Base-by-base conservation (phyloP, 2,329 filamentous ascomycete species). In the Drechslerella stenobrocha region DNA sequence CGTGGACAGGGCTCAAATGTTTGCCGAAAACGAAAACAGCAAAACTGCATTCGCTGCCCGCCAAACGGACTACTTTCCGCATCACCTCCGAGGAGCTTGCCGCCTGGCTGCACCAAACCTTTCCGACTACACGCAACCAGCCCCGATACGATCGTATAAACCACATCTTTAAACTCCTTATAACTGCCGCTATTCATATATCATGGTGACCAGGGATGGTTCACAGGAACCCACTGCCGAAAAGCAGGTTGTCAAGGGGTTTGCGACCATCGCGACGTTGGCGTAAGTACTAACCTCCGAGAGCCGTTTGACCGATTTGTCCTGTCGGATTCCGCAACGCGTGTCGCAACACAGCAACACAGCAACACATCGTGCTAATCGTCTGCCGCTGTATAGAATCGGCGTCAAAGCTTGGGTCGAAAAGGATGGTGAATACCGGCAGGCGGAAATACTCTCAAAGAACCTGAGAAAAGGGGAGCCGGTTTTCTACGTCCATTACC, bases 391-490 rank as follows among this genome's bases (percentile, higher is more conserved):
- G 53, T 73, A 67, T 73, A 87, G 84, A 72, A 83, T 86, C 70
- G 84, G 84, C 70, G 82, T 85, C 30, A 87, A 86, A 74, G 83
- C 82, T 30, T 84, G 84, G 78, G 84, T 87, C 57, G 81, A 86
- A 72, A 87, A 88, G 81, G 90, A 96, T 76, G 90, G 90, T 67
- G 86, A 91, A 74, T 83, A 88, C 69, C 87, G 93, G 73, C 90
- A 93, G 78, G 93, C 93, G 73, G 93, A 98, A 77, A 96, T 98
- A 70, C 80, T 98, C n/a, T 93, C 90, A 64, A 95, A 97, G 73
- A 87, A 89, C 74, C 89, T 91, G 65, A 88, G 89, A 20, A 95
- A 95, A 77, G 92, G 89, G 74, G 87, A 88, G 13, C 87, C 89
- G 35, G 88, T 89, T 57, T 96, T 92, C 75, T 96, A 96, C 77